phyloP scores from a whole-genome alignment of 1,139 yeast species.

The Geotrichum klebahnii region DNA sequence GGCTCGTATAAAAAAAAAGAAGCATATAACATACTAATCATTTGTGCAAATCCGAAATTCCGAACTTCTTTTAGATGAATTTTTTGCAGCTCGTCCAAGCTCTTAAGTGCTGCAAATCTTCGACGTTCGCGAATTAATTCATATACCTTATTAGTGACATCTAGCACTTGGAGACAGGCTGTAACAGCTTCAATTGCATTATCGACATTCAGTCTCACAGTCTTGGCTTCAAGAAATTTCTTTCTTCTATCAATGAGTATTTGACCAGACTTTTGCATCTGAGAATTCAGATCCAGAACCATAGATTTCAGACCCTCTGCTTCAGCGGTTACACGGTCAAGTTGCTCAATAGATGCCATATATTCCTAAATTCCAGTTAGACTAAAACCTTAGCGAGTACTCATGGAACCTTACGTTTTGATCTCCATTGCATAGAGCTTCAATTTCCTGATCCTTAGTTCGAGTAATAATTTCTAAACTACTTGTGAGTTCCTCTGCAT shows the following conservation, averaged over 20 bases:
- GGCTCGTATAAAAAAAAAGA: background rate
- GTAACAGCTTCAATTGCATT: slow-evolving; percentile 39
- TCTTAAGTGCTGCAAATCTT: slow-evolving; percentile 81
- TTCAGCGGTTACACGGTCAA: slow-evolving; percentile 53
- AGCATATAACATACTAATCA: slow-evolving; percentile 29
- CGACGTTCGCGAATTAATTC: slow-evolving; percentile 70
- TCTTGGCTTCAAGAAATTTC: slow-evolving; percentile 32
- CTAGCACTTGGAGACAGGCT: slow-evolving; percentile 74
- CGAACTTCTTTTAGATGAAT: slow-evolving; percentile 66
- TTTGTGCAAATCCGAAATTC: slow-evolving; percentile 67
- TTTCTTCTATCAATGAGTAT: slow-evolving; percentile 27
- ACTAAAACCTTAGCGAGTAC: background rate
- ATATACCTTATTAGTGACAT: slow-evolving; percentile 79
- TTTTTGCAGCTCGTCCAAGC: slow-evolving; percentile 67
- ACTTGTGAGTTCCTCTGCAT: slow-evolving; percentile 54
- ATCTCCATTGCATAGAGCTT: slow-evolving; percentile 56
- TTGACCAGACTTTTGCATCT: slow-evolving; percentile 37
- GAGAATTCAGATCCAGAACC: slow-evolving; percentile 49
- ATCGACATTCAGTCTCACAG: slow-evolving; percentile 36
- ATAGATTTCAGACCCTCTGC: slow-evolving; percentile 54
- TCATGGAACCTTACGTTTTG: slow-evolving; percentile 45
- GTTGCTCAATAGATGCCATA: slow-evolving; percentile 51
- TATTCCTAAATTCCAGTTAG: slow-evolving; percentile 32
- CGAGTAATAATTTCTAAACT: slow-evolving; percentile 55
- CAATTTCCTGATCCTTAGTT: slow-evolving; percentile 61